phyloP scores from a whole-genome alignment of 805 yeast genomes.

The Candida nitratophila region DNA sequence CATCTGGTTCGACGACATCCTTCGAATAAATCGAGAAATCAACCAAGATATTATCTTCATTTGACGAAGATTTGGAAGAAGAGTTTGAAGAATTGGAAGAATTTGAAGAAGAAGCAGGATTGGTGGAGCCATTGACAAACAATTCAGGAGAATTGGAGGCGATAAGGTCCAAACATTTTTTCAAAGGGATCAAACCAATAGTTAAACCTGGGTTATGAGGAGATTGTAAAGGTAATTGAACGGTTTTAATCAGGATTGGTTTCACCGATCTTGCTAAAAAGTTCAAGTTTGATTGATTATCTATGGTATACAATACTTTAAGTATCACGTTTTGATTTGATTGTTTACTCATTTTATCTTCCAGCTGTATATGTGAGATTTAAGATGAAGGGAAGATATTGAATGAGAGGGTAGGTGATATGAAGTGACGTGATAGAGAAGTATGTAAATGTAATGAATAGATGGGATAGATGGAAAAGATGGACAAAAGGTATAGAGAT shows the following conservation, averaged over 20 bases:
- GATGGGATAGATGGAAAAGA: too few relatives aligned
- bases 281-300: conserved; percentile 28
- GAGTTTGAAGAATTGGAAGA: background rate
- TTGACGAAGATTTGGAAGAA: background rate
- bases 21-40: conserved; percentile 41
- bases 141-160: conserved; percentile 40
- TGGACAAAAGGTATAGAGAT: too few relatives aligned
- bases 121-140: conserved; percentile 15
- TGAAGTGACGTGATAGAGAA: too few relatives aligned
- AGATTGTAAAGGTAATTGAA: conserved; percentile 33
- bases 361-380: too few relatives aligned
- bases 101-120: background rate
- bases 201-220: conserved; percentile 34
- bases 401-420: background rate
- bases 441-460: too few relatives aligned
- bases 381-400: background rate
- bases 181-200: conserved; percentile 34
- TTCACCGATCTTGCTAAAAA: conserved; percentile 33
- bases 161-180: conserved; percentile 37
- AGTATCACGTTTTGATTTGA: conserved; percentile 20
- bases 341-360: conserved; percentile 6
- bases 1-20: conserved; percentile 44
- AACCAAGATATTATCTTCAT: background rate
- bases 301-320: conserved; percentile 36
- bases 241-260: conserved; percentile 31